Conservation (phyloP, 2,329 filamentous ascomycete genomes). For the Chaetothyriales sp. region DNA sequence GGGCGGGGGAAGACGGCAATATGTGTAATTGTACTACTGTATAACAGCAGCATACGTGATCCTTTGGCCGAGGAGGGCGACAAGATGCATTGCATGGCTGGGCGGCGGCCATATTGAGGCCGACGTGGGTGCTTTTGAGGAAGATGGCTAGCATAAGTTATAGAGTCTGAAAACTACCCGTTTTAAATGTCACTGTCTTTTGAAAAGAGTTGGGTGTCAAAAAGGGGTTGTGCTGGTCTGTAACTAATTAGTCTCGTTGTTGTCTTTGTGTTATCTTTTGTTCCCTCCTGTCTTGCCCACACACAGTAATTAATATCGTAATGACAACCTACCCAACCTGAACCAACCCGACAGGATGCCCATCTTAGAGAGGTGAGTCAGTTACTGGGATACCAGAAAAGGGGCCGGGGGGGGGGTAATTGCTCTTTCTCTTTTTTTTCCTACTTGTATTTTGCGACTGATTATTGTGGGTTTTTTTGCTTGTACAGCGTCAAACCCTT, state of each 20-base stretch:
- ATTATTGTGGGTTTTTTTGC: not conserved
- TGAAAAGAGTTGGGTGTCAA: not conserved
- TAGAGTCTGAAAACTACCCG: not conserved
- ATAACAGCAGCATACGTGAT: not conserved
- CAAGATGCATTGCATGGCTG: not conserved
- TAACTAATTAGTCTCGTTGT: no score
- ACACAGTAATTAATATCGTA: no score
- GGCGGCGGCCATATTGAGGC: no score
- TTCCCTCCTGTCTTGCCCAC: no score
- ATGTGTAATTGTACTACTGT: not conserved
- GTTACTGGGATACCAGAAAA: not conserved
- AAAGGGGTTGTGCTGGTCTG: no score
- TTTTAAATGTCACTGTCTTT: not conserved
- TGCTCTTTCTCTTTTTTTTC: no score
- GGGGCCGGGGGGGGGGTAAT: no score
- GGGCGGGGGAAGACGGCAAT: no score
- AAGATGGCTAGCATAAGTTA: no score
- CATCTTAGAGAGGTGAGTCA: not conserved
- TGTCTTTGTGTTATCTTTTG: no score
- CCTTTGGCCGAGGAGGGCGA: not conserved
- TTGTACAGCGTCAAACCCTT: slow-evolving; percentile 17
- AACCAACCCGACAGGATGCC: not conserved
- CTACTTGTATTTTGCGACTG: no score
- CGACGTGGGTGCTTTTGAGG: no score
- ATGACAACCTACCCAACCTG: not conserved